phyloP scores from a whole-genome alignment of 2,329 filamentous ascomycete genomes.

The Colletotrichum truncatum region DNA sequence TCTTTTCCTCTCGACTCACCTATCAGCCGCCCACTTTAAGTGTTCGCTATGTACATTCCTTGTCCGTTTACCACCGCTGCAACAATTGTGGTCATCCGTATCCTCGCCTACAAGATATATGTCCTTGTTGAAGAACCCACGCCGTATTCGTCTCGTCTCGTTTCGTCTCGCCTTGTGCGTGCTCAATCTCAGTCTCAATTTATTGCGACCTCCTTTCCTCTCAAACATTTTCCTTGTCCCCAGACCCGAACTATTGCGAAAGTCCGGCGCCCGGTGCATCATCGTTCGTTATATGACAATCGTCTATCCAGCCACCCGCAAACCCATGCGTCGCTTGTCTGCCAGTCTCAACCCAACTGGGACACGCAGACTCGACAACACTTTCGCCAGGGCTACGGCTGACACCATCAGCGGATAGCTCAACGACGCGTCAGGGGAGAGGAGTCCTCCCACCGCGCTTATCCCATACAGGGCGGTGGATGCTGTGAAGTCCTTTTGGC shows the following conservation, averaged over 20 bases:
- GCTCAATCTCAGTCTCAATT: conserved; percentile 3
- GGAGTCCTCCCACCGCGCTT: not conserved
- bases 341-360: not conserved
- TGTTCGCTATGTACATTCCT: no score
- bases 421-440: conserved; percentile 7
- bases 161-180: not conserved
- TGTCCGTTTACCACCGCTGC: not conserved
- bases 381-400: conserved; percentile 7
- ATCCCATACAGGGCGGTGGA: not conserved
- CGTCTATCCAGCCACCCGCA: not conserved
- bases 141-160: conserved; percentile 26
- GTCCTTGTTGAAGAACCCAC: conserved; percentile 17
- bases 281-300: not conserved
- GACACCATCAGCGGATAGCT: conserved; percentile 19
- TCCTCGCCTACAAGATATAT: not conserved
- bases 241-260: conserved; percentile 3
- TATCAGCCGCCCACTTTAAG: no score
- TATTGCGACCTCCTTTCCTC: not conserved
- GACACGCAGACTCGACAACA: conserved; percentile 8
- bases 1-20: not conserved
- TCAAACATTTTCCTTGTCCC: not conserved
- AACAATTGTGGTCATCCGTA: not conserved
- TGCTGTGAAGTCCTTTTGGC: not conserved
- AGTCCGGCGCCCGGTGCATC: conserved; percentile 7
- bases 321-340: not conserved